A percentile compares a stretch with the other conserved stretches of the same genome.
phyloP scores from a whole-genome alignment of 169 alveolate species.

The Eimeria maxima region DNA sequence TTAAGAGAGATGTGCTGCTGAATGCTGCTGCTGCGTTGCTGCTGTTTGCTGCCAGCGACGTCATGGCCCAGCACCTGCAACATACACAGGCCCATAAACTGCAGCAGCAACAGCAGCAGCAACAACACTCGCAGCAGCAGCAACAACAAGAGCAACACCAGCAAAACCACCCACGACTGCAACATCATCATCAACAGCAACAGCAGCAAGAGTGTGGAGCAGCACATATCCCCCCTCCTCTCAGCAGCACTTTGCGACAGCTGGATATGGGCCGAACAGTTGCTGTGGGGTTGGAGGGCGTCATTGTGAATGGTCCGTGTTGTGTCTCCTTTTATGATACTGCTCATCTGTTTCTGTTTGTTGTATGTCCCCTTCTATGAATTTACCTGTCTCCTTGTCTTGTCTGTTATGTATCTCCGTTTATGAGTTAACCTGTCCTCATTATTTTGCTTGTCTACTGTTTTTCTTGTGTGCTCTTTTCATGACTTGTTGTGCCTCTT shows the following conservation, averaged over 20 bases:
- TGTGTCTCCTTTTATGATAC: not conserved
- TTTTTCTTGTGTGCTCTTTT: not conserved
- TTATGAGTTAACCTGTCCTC: too few relatives aligned
- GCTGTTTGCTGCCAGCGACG: slow-evolving; percentile 53
- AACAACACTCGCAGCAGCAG: not conserved
- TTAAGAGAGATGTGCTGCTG: slow-evolving; percentile 26
- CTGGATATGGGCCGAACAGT: slow-evolving; percentile 41
- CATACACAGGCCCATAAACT: slow-evolving; percentile 48
- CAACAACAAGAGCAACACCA: slow-evolving; percentile 13
- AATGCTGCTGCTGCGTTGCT: slow-evolving; percentile 70
- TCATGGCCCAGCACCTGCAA: slow-evolving; percentile 69
- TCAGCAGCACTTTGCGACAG: slow-evolving; percentile 46
- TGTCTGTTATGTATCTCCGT: not conserved
- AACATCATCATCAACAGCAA: not conserved
- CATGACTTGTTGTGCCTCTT: not conserved
- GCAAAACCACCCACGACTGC: not conserved
- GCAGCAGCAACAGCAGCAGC: slow-evolving; percentile 47
- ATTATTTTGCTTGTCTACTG: not conserved
- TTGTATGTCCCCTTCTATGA: too few relatives aligned
- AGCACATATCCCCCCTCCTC: slow-evolving; percentile 5
- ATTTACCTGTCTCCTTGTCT: too few relatives aligned
- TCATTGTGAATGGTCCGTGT: not conserved
- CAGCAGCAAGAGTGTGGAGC: not conserved
- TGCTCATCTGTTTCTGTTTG: not conserved
- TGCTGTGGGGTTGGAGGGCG: slow-evolving; percentile 43